Evolutionary conservation across 2,329 filamentous ascomycete species (phyloP), one percentile per base, ranked within the genome.

Genomic region (Tolypocladium amazonense): DNA sequence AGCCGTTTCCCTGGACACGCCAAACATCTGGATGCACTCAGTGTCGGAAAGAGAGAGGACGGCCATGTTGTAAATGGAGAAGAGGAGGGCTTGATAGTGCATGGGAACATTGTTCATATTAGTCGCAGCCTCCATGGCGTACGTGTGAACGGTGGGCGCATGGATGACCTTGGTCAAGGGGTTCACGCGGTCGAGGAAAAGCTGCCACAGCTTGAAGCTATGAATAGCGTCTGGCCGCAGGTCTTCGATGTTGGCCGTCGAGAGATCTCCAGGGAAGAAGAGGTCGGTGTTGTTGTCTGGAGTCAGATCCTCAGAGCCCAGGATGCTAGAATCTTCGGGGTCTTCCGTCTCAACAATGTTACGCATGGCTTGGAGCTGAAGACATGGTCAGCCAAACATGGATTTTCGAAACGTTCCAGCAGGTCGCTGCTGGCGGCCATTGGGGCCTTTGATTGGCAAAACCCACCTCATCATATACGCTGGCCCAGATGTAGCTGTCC

Each of bases 161-260:
- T 93, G 89, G 30, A 90, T 84, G 54, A 84, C 74, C 69, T 92
- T 92, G 64, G 85, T 83, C 54, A 91, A 70, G 0, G 89, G 88
- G 66, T 92, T 88, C 59, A 92, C 85, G 62, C 89, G 86, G 56
- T 90, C 85, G 7, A 91, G 75, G 64, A 87, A 92, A 11, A 84
- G 77, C 69, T 91, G 87, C 89, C 89, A 93, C 6, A 93, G 78
- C 57, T 81, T 80, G 66, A 89, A 86, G 33, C 89, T 82, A 39
- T 89, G 84, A 15, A 83, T 79, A 0, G 85, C 81, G 5, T 83
- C 76, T 0, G 89, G 89, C 65, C 88, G 86, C 68, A 88, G 73
- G 18, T 80, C 77, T 58, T 80, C 76, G 18, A 76, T 65, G 53
- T 71, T 76, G 30, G 71, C 67, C 7, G 71, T 68, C 1, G 73